These are phyloP conservation scores for Talaromyces wortmannii DNA, from an alignment of 495 filamentous ascomycete genomes.

Conservation along the genomic window DNA sequence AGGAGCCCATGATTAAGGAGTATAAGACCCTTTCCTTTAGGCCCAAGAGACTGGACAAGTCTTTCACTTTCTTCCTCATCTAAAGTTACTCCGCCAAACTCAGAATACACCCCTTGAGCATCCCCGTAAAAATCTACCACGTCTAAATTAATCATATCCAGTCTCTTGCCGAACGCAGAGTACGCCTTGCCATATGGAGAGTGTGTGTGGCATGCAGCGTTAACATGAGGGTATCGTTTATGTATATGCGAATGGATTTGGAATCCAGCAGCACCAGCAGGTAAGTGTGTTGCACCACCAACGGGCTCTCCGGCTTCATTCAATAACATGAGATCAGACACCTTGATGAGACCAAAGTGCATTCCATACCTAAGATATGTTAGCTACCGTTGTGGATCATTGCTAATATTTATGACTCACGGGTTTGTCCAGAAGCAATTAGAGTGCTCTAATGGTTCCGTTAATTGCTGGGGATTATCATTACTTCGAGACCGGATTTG, in stretches of 20 bases:
- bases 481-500: neutral
- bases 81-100: conserved; percentile 52
- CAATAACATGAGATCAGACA: conserved; percentile 19
- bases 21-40: conserved; percentile 35
- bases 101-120: conserved; percentile 42
- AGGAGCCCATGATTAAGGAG: conserved; percentile 51
- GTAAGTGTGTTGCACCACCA: conserved; percentile 27
- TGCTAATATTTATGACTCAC: conserved; percentile 3
- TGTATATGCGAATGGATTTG: conserved; percentile 37
- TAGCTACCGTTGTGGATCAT: neutral
- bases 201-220: conserved; percentile 23
- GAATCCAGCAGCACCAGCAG: conserved; percentile 50
- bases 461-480: neutral
- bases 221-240: conserved; percentile 13
- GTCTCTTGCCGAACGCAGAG: conserved; percentile 14
- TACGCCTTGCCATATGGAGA: conserved; percentile 17
- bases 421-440: conserved; percentile 14
- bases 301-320: conserved; percentile 16
- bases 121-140: conserved; percentile 43
- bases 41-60: conserved; percentile 45
- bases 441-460: neutral
- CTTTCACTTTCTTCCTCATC: conserved; percentile 40
- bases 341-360: conserved; percentile 24
- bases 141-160: conserved; percentile 35
- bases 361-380: conserved; percentile 4